Evolutionary conservation across 495 filamentous ascomycete genomes (phyloP).

Genomic region (Rhypophila decipiens): DNA sequence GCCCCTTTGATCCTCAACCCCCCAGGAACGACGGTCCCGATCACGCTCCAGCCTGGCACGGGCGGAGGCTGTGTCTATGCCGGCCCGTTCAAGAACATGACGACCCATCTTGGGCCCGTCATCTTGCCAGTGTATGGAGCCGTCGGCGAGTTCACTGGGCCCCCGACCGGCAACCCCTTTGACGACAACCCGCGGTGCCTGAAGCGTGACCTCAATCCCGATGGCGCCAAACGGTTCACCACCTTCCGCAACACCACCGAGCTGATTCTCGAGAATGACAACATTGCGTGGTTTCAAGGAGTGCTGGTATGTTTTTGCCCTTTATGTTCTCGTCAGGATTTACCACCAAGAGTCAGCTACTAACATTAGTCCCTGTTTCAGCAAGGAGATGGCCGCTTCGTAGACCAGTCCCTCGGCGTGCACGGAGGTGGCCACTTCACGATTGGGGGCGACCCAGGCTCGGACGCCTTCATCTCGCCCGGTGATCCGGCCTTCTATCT

Average conservation of each 20-base stretch:
- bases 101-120: constrained; percentile 49
- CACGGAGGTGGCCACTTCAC: constrained; percentile 58
- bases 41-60: constrained; percentile 37
- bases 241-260: constrained; percentile 36
- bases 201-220: constrained; percentile 54
- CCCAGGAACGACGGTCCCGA: background rate
- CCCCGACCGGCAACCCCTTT: constrained; percentile 11
- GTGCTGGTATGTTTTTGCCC: constrained; percentile 17
- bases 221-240: constrained; percentile 30
- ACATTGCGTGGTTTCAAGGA: constrained; percentile 48
- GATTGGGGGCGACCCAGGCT: constrained; percentile 28
- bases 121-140: constrained; percentile 22
- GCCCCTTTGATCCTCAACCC: constrained; percentile 12
- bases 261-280: constrained; percentile 32
- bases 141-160: constrained; percentile 13
- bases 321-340: no score
- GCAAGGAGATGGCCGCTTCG: constrained; percentile 42
- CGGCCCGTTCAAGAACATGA: constrained; percentile 51
- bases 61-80: constrained; percentile 60
- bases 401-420: constrained; percentile 39
- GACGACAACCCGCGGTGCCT: constrained; percentile 57
- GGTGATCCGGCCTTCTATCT: constrained; percentile 64
- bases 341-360: no score
- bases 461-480: constrained; percentile 51
- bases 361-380: no score